Conservation (phyloP, 2,329 filamentous ascomycete genomes). For the Magnaporthiopsis rhizophila region DNA sequence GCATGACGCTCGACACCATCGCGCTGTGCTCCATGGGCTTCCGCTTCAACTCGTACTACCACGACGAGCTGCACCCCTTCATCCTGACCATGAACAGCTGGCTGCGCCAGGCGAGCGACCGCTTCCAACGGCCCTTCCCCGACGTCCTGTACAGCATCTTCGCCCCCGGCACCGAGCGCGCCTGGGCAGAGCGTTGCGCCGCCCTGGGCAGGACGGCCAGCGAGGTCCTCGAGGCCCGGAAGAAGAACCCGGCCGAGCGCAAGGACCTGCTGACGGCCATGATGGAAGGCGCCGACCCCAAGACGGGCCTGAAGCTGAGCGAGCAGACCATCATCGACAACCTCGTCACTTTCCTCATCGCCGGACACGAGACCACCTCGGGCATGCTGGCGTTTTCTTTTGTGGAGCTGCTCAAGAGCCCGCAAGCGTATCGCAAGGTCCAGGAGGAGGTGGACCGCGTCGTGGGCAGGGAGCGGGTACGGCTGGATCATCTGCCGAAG, state of each 20-base stretch:
- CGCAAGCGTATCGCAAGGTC: conserved; percentile 49
- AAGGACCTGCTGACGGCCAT: conserved; percentile 65
- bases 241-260: conserved; percentile 43
- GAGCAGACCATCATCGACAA: conserved; percentile 60
- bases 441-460: conserved; percentile 62
- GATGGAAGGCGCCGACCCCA: conserved; percentile 58
- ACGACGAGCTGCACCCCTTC: conserved; percentile 57
- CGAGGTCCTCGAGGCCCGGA: conserved; percentile 53
- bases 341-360: conserved; percentile 65
- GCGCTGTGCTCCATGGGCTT: conserved; percentile 51
- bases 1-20: conserved; percentile 54
- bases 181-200: conserved; percentile 39
- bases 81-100: conserved; percentile 50
- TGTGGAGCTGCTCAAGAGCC: conserved; percentile 57
- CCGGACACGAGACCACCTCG: conserved; percentile 65
- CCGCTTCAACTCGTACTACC: conserved; percentile 56
- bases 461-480: conserved; percentile 48
- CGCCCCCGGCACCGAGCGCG: not conserved
- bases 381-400: conserved; percentile 59
- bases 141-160: not conserved
- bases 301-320: conserved; percentile 55
- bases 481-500: conserved; percentile 52
- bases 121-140: conserved; percentile 44
- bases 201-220: conserved; percentile 49
- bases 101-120: not conserved